phyloP scores from a whole-genome alignment of 2,329 filamentous ascomycete species.

The Verticillium nubilum region DNA sequence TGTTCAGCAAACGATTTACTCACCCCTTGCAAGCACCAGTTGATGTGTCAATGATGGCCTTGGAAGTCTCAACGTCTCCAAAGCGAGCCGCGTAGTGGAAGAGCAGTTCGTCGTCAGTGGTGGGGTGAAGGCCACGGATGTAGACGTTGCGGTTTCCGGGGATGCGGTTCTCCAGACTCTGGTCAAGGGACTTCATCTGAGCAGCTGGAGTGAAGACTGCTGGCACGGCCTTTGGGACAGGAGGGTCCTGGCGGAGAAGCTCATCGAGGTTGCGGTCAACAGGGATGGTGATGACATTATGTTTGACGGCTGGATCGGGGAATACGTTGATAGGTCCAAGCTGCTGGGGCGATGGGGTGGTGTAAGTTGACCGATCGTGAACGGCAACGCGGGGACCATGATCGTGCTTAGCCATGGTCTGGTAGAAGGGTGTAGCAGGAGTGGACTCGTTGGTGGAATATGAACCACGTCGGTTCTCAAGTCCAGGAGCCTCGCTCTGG shows the following conservation, averaged over 20 bases:
- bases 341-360: constrained; percentile 61
- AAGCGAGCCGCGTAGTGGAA: constrained; percentile 80
- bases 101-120: constrained; percentile 88
- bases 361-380: constrained; percentile 60
- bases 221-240: constrained; percentile 82
- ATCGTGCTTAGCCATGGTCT: constrained; percentile 52
- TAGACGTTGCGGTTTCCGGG: constrained; percentile 95
- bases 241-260: constrained; percentile 68
- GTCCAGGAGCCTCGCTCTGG: constrained; percentile 47
- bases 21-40: constrained; percentile 96
- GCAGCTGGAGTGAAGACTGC: constrained; percentile 82
- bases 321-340: constrained; percentile 36
- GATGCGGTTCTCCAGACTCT: constrained; percentile 88
- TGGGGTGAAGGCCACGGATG: constrained; percentile 90
- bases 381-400: constrained; percentile 53
- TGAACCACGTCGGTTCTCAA: constrained; percentile 62
- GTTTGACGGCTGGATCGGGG: constrained; percentile 35
- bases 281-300: constrained; percentile 23
- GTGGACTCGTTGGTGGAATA: constrained; percentile 65
- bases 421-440: constrained; percentile 61
- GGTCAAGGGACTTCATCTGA: constrained; percentile 83
- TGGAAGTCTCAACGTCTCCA: constrained; percentile 90
- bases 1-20: constrained; percentile 20
- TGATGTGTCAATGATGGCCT: constrained; percentile 94
- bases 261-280: constrained; percentile 53